Evolutionary conservation across 768 basidiomycete genomes (phyloP), one percentile per base, ranked within the genome.

Genomic region (Boletus reticuloceps): DNA sequence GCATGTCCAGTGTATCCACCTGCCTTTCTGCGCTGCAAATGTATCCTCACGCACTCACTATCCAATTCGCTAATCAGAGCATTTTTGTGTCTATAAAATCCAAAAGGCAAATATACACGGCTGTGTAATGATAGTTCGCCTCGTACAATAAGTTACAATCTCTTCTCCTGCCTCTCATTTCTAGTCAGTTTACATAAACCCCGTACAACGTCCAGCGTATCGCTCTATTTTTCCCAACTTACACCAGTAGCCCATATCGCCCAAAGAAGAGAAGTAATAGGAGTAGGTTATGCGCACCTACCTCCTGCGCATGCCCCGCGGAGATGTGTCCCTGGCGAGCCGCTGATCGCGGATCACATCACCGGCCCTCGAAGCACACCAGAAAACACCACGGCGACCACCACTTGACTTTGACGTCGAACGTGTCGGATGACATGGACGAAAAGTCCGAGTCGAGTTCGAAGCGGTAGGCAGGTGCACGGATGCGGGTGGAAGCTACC

Each of bases 281-380:
- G 42, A 7, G 29, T 2, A 29, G 29, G 29, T 29, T 8, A 14
- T 36, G 11, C 34, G 3, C 34, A 36, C 47, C 9, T 13, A 43
- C 50, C 57, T 58, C 49, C 20, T 55, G 61, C n/a, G 10, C 10
- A 19, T 7, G 41, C 7, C 42, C 59, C 59, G 49, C 59, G 61
- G 64, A 57, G 27, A 53, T 53, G 51, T 32, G 32, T 19, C 44
- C 25, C 62, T 44, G 55, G 20, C 41, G 51, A 25, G 32, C 42
- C 38, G 42, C 46, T 41, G 41, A 50, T 54, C 41, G 36, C 29
- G 29, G 29, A 29, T 29, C 29, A 14, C 4, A 25, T 64, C 29
- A 64, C 69, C 68, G 62, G 16, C 64, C 59, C 52, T 53, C 68
- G 58, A 68, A 59, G 51, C 66, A 25, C 22, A 72, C 0, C 56